Evolutionary conservation across 148 eudicot genomes (phyloP), one percentile per base, ranked within the genome.

Genomic region (Vaccinium vitisidaea): DNA sequence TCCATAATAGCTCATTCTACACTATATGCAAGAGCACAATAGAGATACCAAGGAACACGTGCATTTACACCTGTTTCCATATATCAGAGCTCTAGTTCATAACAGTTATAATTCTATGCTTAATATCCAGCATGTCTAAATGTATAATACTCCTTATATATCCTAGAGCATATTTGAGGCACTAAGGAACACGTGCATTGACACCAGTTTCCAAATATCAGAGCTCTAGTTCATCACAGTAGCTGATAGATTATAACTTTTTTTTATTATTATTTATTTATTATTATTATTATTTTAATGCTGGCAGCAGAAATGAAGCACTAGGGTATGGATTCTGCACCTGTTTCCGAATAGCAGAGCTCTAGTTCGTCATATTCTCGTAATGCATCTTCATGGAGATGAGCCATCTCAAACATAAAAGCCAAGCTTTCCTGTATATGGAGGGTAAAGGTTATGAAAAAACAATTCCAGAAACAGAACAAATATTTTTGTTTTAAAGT

Each of bases 311-410:
- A 82, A 61, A 14, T 67, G 52, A 87, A 54, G 39, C 52, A 59
- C 80, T 9, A 79, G 49, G 69, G 59, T 63, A 79, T 50, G 75
- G 15, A 81, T 43, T 80, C 75, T 18, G 88, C 86, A 94, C 99
- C 99, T 91, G 99, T 92, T 94, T 97, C 99, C 87, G 87, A 81
- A 88, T 97, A 97, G 88, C 99, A 97, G 82, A 93, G 93, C 86
- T 97, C 99, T 46, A 97, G 92, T 87, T 97, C 99, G 83, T 93
- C 98, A 88, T 95, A 97, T 91, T 97, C 99, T 58, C 98, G 98
- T 77, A 97, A 89, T 79, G 98, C 90, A 89, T 97, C 99, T 91
- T 95, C 99, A 88, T 97, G 92, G 52, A 97, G 98, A 94, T 95
- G 92, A 90, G 98, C 94, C 91, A 97, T 90, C 84, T 94, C 99